phyloP scores from a whole-genome alignment of 202 grass and related monocot genomes.

The Elaeis oleifera region DNA sequence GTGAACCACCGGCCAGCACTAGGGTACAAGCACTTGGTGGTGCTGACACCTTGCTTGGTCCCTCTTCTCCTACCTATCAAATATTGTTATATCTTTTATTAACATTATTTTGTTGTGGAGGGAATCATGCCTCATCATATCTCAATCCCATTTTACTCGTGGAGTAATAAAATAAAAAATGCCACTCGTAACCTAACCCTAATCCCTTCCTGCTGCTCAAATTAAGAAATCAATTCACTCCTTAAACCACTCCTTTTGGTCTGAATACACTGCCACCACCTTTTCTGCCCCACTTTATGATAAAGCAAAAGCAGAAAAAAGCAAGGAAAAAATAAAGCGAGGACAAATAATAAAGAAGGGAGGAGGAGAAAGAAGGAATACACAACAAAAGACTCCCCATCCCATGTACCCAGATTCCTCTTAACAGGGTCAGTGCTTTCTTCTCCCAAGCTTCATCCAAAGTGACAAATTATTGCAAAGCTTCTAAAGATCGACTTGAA shows the following conservation, averaged over 20 bases:
- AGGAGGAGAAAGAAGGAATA: slow-evolving; percentile 17
- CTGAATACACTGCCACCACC: slow-evolving; percentile 31
- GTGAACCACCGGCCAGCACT: too few relatives aligned
- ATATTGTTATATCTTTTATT: too few relatives aligned
- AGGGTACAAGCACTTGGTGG: too few relatives aligned
- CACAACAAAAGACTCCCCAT: slow-evolving; percentile 14
- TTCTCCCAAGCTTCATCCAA: slow-evolving; percentile 12
- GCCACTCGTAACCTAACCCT: too few relatives aligned
- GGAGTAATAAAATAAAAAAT: too few relatives aligned
- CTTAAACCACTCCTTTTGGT: slow-evolving; percentile 46
- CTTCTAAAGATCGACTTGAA: slow-evolving; percentile 33
- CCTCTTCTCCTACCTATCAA: too few relatives aligned
- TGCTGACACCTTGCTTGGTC: too few relatives aligned
- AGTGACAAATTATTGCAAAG: slow-evolving; percentile 34
- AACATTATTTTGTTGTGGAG: too few relatives aligned
- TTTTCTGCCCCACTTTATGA: slow-evolving; percentile 54
- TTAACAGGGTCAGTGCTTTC: slow-evolving; percentile 19
- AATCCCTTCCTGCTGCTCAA: neutral
- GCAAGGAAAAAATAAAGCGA: slow-evolving; percentile 15
- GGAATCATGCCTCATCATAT: too few relatives aligned
- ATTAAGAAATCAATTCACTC: neutral
- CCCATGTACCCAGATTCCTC: slow-evolving; percentile 18
- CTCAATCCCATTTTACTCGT: too few relatives aligned
- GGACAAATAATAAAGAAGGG: slow-evolving; percentile 23
- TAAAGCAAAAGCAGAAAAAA: slow-evolving; percentile 52